Evolutionary conservation across 2,329 filamentous ascomycete species (phyloP).

Genomic region (Amphichorda felina): DNA sequence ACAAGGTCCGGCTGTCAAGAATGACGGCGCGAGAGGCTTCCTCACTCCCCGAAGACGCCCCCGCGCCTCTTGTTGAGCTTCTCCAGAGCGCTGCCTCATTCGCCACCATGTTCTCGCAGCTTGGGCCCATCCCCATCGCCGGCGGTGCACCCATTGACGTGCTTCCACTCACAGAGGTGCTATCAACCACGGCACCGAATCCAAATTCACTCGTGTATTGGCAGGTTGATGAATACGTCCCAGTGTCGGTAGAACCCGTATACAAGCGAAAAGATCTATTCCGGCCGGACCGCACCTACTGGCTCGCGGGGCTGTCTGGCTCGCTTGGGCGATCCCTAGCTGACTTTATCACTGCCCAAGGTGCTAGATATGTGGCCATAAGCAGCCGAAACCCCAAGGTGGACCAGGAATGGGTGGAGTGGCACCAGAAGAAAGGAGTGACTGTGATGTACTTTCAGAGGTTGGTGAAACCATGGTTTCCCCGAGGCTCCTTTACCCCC

Average conservation of each 20-base stretch:
- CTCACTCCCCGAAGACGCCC: too few relatives aligned
- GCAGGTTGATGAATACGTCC: neutral
- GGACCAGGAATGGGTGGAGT: constrained; percentile 13
- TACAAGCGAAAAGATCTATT: constrained; percentile 7
- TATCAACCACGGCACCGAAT: too few relatives aligned
- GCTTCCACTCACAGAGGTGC: too few relatives aligned
- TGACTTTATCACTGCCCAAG: constrained; percentile 24
- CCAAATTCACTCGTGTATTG: constrained; percentile 2
- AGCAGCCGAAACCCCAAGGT: constrained; percentile 24
- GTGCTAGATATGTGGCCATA: constrained; percentile 23
- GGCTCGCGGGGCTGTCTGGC: constrained; percentile 19
- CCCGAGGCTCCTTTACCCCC: too few relatives aligned
- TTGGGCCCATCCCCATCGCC: too few relatives aligned
- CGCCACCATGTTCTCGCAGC: too few relatives aligned
- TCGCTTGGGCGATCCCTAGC: constrained; percentile 22
- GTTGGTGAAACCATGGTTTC: too few relatives aligned
- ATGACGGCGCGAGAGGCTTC: too few relatives aligned
- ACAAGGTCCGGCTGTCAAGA: too few relatives aligned
- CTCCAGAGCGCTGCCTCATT: too few relatives aligned
- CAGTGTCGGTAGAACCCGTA: neutral
- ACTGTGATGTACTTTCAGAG: constrained; percentile 1
- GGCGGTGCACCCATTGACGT: too few relatives aligned
- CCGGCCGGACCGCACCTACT: constrained; percentile 17
- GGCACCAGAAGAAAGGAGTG: constrained; percentile 3
- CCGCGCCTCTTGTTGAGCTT: too few relatives aligned